Conservation (phyloP, 73 alveolate genomes). For the Paramecium tetraurelia region DNA sequence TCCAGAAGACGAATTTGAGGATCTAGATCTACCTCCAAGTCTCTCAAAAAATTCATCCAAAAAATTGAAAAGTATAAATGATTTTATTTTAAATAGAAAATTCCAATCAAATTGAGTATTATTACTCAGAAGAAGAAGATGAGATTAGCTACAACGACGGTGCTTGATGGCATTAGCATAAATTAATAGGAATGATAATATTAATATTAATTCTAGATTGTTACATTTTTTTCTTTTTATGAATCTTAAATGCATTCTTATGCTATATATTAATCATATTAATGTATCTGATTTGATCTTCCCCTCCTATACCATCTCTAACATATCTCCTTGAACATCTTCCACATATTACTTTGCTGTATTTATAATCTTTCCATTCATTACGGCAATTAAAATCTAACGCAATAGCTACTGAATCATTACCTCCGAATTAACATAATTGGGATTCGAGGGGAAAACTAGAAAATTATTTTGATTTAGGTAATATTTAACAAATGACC, state of each 20-base stretch:
- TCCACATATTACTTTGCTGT: conserved; percentile 24
- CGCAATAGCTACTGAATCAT: not conserved
- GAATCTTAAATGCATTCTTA: not conserved
- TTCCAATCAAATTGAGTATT: not conserved
- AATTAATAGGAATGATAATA: not conserved
- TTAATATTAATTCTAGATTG: not conserved
- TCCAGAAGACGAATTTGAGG: not conserved
- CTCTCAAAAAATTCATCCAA: conserved; percentile 18
- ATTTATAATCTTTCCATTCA: conserved; percentile 13
- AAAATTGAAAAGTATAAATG: not conserved
- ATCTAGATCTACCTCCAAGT: conserved; percentile 14
- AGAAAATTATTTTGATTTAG: not conserved
- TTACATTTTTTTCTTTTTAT: not conserved
- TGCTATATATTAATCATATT: not conserved
- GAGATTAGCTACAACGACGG: not conserved
- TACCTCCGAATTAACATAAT: conserved; percentile 23
- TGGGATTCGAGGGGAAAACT: conserved; percentile 1
- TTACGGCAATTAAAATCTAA: conserved; percentile 19
- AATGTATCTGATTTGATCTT: not conserved
- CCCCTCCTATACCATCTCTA: not conserved
- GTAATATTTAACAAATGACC: conserved; percentile 26
- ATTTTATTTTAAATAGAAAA: not conserved
- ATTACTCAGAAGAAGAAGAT: not conserved
- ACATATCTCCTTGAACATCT: not conserved
- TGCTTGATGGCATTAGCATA: not conserved